Evolutionary conservation across 83 land plant species (phyloP).

Genomic region (Larix sibirica): DNA sequence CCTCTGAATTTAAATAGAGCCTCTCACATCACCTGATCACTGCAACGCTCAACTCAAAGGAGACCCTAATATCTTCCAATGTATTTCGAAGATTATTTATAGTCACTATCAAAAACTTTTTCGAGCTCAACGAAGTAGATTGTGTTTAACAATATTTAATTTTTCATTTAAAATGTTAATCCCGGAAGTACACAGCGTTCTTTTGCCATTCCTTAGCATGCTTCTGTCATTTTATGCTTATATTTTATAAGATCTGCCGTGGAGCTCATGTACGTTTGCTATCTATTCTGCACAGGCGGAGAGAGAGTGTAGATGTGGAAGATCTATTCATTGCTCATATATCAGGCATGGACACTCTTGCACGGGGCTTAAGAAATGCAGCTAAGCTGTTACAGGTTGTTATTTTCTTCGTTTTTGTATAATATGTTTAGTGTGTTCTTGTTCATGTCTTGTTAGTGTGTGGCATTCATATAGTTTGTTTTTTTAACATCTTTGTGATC

Average conservation of each 20-base stretch:
- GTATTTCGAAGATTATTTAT: no score
- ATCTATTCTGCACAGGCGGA: slow-evolving; percentile 49
- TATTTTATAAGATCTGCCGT: not conserved
- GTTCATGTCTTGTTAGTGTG: not conserved
- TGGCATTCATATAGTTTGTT: not conserved
- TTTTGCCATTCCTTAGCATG: not conserved
- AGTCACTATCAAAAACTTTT: no score
- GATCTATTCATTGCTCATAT: slow-evolving; percentile 95
- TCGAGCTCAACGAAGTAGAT: no score
- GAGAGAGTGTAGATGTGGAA: slow-evolving; percentile 97
- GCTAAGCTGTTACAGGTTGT: slow-evolving; percentile 77
- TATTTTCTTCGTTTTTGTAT: not conserved
- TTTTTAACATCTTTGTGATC: not conserved
- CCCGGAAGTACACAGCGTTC: no score
- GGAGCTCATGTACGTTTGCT: slow-evolving; percentile 2
- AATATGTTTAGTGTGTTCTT: not conserved
- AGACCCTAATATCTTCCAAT: no score
- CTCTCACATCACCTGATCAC: no score
- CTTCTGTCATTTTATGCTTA: not conserved
- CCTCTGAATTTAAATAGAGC: not conserved
- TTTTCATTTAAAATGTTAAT: no score
- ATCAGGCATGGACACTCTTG: slow-evolving; percentile 93
- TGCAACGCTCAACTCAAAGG: no score
- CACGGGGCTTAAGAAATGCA: slow-evolving; percentile 94
- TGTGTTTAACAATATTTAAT: no score